Base-by-base conservation (phyloP, 495 filamentous ascomycete species). In the Xylaria venustula region DNA sequence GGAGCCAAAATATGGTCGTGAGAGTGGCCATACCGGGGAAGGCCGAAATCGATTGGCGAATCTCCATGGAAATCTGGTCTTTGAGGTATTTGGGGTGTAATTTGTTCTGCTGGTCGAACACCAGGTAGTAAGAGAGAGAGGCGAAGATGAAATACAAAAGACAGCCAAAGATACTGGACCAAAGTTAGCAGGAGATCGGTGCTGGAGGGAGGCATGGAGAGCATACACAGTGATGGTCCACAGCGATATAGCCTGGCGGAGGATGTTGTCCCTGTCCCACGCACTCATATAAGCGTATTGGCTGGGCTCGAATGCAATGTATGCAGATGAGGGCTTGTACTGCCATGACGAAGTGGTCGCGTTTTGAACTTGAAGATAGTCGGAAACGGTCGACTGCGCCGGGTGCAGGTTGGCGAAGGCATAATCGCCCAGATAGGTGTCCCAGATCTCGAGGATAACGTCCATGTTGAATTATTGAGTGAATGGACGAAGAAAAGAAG, bases 61-160 rank as follows among this genome's bases (percentile, higher is more conserved):
- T 97, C 73, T 98, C 93, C 71, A 92, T 82, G 50, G 82, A 75
- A 37, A 98, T 88, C 74, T 98, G 93, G 77, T 97, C 90, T 75
- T 92, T 93, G 70, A 97, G 89, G 74, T 92, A 98, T 73, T 95
- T 96, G 37, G 93, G 93, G 72, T 98, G 94, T 11, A 89, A 79
- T 78, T 91, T 86, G 64, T 90, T 93, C 19, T 85, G 81, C 72
- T 98, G 92, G 76, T 98, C 93, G 81, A 96, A 98, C 76, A 98
- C 79, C 82, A 96, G 93, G 67, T 88, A 58, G 79, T 96, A 98
- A 30, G 92, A 96, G 26, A 96, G 79, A 40, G 87, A 82, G 19
- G 93, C 87, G 70, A 88, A 91, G 62, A 90, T 61, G 73, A 93
- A 96, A 81, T 98, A 98, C 62, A 92, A 75, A 42, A 91, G 63